phyloP scores from a whole-genome alignment of 2,329 filamentous ascomycete genomes.

The Exophiala lecanii-corni region DNA sequence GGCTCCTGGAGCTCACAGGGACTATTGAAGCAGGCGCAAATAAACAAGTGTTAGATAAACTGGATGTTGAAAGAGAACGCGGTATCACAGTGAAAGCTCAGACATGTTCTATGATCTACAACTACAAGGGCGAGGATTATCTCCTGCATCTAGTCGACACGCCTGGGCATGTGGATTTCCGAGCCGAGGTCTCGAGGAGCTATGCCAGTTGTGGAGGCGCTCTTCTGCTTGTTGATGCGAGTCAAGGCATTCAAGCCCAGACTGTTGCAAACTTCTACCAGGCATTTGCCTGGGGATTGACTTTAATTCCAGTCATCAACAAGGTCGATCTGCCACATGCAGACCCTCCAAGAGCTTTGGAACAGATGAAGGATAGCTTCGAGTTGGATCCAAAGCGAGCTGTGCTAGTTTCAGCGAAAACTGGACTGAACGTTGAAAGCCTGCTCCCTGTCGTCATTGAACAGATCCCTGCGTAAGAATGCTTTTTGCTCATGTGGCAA shows the following conservation, averaged over 20 bases:
- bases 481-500: too few relatives aligned
- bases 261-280: constrained; percentile 98
- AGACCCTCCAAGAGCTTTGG: constrained; percentile 77
- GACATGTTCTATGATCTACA: constrained; percentile 97
- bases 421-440: constrained; percentile 78
- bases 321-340: constrained; percentile 92
- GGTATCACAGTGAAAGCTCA: constrained; percentile 99
- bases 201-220: constrained; percentile 96
- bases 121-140: constrained; percentile 79
- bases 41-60: constrained; percentile 93
- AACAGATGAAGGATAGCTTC: constrained; percentile 81
- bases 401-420: constrained; percentile 85
- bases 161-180: constrained; percentile 94
- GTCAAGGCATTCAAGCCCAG: constrained; percentile 93
- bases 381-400: constrained; percentile 76
- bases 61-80: constrained; percentile 92
- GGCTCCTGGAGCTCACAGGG: constrained; percentile 86
- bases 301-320: constrained; percentile 87
- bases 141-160: constrained; percentile 94
- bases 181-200: constrained; percentile 89
- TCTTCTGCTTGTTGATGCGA: constrained; percentile 87
- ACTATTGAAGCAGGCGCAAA: constrained; percentile 83
- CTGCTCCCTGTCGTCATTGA: constrained; percentile 82
- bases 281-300: constrained; percentile 84
- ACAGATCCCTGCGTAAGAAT: constrained; percentile 64